A percentile compares a stretch with the other conserved stretches of the same genome.
phyloP scores from a whole-genome alignment of 2,329 filamentous ascomycete species.

The Coniochaeta ligniaria region DNA sequence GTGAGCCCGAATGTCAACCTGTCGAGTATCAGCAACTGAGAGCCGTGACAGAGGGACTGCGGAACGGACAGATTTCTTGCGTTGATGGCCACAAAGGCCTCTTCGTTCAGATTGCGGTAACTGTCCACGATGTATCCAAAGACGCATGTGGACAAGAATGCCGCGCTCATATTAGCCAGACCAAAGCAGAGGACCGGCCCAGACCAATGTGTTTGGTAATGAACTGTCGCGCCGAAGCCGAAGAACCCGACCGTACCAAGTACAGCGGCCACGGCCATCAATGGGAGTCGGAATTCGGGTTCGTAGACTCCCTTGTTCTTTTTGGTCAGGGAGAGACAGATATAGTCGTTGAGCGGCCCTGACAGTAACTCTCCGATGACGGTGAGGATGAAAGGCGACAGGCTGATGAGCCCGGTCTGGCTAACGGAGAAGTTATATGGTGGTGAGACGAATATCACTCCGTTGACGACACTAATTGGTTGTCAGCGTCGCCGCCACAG shows the following conservation, averaged over 20 bases:
- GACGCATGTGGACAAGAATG: constrained; percentile 37
- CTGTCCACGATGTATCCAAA: constrained; percentile 44
- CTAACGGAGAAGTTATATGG: constrained; percentile 44
- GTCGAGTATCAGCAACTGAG: neutral
- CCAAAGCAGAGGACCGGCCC: constrained; percentile 40
- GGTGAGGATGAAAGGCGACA: constrained; percentile 40
- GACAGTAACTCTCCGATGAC: constrained; percentile 36
- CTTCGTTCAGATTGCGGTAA: constrained; percentile 36
- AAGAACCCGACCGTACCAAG: constrained; percentile 37
- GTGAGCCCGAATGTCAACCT: constrained; percentile 36
- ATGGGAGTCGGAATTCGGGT: constrained; percentile 41
- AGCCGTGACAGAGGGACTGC: neutral
- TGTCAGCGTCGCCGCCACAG: neutral
- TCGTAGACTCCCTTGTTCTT: constrained; percentile 45
- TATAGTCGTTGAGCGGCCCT: constrained; percentile 38
- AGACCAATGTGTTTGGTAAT: constrained; percentile 37
- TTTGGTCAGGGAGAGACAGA: constrained; percentile 35
- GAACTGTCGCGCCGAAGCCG: constrained; percentile 36
- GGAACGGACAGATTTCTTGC: constrained; percentile 29
- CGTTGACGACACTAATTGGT: constrained; percentile 30
- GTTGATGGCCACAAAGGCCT: constrained; percentile 45
- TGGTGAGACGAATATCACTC: constrained; percentile 38
- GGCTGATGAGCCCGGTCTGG: constrained; percentile 40
- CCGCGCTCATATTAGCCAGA: constrained; percentile 38
- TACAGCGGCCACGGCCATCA: constrained; percentile 30